Percentiles rank a stretch among this genome's conserved stretches.
Evolutionary conservation across 495 filamentous ascomycete species (phyloP).

Genomic region (Annulohypoxylon moriforme): DNA sequence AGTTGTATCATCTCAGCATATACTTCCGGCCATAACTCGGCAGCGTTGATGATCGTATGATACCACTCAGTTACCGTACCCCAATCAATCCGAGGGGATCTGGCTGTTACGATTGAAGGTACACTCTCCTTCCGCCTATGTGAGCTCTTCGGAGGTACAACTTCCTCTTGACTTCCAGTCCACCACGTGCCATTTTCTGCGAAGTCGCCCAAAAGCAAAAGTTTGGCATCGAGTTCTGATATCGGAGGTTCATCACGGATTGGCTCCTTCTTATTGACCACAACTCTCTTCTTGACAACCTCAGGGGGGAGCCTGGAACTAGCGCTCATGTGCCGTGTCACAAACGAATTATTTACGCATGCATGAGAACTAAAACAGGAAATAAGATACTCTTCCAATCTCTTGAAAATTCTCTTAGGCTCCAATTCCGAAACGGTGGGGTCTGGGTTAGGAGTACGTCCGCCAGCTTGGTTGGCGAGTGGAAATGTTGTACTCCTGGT

Average conservation of each 20-base stretch:
- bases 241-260: slow-evolving; percentile 50
- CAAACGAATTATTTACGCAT: slow-evolving; percentile 79
- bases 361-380: slow-evolving; percentile 73
- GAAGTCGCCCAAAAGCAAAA: slow-evolving; percentile 80
- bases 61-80: slow-evolving; percentile 79
- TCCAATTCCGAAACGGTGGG: slow-evolving; percentile 43
- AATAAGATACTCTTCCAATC: slow-evolving; percentile 80
- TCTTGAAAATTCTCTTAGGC: slow-evolving; percentile 68
- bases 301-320: slow-evolving; percentile 43
- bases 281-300: slow-evolving; percentile 26
- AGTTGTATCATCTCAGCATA: slow-evolving; percentile 59
- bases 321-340: slow-evolving; percentile 55
- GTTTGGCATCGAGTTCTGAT: slow-evolving; percentile 75
- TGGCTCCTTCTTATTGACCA: slow-evolving; percentile 47
- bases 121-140: slow-evolving; percentile 51
- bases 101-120: slow-evolving; percentile 63
- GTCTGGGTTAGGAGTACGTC: slow-evolving; percentile 18
- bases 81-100: slow-evolving; percentile 83
- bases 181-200: slow-evolving; percentile 89
- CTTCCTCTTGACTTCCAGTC: slow-evolving; percentile 68
- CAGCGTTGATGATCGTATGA: slow-evolving; percentile 70
- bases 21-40: slow-evolving; percentile 64
- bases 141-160: slow-evolving; percentile 49
- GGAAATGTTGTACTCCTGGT: slow-evolving; percentile 38
- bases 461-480: slow-evolving; percentile 9